Percentiles rank a stretch among this genome's conserved stretches.
Evolutionary conservation across 495 filamentous ascomycete genomes (phyloP).

Genomic region (Podospora appendiculata): DNA sequence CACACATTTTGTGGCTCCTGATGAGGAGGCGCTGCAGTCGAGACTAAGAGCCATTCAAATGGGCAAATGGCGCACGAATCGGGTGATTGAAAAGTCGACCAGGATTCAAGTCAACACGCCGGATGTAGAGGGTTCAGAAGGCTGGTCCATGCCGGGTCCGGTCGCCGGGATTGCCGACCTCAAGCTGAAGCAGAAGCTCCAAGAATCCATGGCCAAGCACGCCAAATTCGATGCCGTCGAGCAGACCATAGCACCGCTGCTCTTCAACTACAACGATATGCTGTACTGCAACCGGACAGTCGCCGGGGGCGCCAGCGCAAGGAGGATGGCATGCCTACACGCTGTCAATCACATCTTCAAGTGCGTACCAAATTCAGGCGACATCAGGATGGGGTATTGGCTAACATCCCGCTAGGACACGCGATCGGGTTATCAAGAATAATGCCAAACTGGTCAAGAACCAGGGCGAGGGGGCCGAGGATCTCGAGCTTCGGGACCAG

Average conservation of each 20-base stretch:
- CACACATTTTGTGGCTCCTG: conserved; percentile 61
- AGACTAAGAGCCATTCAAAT: conserved; percentile 45
- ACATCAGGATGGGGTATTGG: neutral
- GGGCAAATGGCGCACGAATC: conserved; percentile 52
- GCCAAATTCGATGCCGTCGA: conserved; percentile 43
- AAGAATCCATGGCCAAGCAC: conserved; percentile 22
- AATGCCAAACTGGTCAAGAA: conserved; percentile 62
- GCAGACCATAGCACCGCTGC: conserved; percentile 43
- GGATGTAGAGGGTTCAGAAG: conserved; percentile 12
- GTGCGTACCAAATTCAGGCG: conserved; percentile 22
- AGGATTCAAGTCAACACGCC: conserved; percentile 32
- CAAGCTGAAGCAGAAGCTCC: conserved; percentile 53
- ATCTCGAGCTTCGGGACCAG: conserved; percentile 81
- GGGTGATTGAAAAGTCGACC: conserved; percentile 32
- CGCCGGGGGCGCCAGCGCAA: conserved; percentile 55
- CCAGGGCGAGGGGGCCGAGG: conserved; percentile 44
- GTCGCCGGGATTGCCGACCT: conserved; percentile 37
- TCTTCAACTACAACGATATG: conserved; percentile 76
- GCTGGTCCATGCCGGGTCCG: conserved; percentile 12
- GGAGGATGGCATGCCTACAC: conserved; percentile 72
- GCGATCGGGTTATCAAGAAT: conserved; percentile 87
- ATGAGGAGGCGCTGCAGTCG: conserved; percentile 46
- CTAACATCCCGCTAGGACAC: conserved; percentile 47
- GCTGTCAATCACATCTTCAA: conserved; percentile 87
- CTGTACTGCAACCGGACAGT: conserved; percentile 65